phyloP scores from a whole-genome alignment of 768 basidiomycete genomes.

The Rhizopogon vesiculosus region DNA sequence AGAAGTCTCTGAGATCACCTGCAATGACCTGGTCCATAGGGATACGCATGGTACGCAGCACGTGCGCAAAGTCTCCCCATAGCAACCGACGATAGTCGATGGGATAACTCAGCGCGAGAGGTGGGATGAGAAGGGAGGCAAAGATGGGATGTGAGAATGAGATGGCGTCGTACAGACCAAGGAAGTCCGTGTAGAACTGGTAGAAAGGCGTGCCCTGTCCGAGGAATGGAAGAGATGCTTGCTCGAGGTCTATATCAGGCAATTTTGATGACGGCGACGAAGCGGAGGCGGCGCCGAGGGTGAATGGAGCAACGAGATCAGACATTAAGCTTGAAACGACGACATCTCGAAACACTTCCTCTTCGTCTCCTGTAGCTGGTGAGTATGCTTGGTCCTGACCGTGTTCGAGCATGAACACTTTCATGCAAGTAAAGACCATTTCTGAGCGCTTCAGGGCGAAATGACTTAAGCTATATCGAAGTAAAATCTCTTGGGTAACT shows the following conservation, averaged over 20 bases:
- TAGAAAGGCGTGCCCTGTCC: conserved; percentile 75
- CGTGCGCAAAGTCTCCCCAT: conserved; percentile 75
- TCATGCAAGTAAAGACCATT: conserved; percentile 78
- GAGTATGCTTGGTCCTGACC: conserved; percentile 37
- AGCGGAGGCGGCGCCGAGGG: conserved; percentile 2
- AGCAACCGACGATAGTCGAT: conserved; percentile 79
- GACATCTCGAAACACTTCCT: conserved; percentile 79
- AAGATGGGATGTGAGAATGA: conserved; percentile 84
- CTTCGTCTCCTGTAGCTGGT: conserved; percentile 24
- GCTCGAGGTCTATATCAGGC: conserved; percentile 36
- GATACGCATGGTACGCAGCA: conserved; percentile 52
- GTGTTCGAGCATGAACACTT: conserved; percentile 94
- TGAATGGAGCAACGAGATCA: conserved; percentile 57
- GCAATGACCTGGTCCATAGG: conserved; percentile 48
- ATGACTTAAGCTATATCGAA: conserved; percentile 32
- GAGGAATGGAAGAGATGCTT: conserved; percentile 54
- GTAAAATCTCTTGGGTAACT: conserved; percentile 42
- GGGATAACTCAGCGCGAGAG: conserved; percentile 72
- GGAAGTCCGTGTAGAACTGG: conserved; percentile 90
- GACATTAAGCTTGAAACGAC: conserved; percentile 57
- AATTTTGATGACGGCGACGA: background rate
- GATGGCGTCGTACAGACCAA: conserved; percentile 85
- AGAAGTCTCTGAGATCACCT: conserved; percentile 50
- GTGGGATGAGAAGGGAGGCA: conserved; percentile 67
- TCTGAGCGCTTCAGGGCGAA: conserved; percentile 25